Base-by-base conservation (phyloP, 495 filamentous ascomycete species). In the Cercophora scortea region DNA sequence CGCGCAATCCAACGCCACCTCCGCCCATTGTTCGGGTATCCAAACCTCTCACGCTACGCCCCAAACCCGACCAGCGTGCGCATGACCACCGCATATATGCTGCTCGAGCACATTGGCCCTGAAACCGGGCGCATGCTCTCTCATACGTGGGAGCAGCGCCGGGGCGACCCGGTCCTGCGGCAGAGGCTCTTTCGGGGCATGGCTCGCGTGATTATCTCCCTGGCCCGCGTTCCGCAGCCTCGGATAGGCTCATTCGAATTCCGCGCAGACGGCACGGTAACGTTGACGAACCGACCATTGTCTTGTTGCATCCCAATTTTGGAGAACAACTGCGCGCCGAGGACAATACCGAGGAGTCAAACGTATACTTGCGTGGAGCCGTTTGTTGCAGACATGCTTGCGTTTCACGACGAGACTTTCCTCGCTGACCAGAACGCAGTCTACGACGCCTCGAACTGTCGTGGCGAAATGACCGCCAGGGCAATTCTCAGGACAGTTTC, bases 221-320 rank as follows among this genome's bases (percentile, higher is more conserved):
- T 72, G 1, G 61, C 55, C 9, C 61, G 56, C 9, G 32, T 62
- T 0, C 62, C 54, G 18, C 56, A 63, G 39, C 60, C 64, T 4
- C 61, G 55, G 8, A 75, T 75, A 34, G 71, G 70, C 3, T 63
- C 72, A 13, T 68, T 69, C 49, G 59, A 45, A 0, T 54, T 74
- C 17, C 40, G 61, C 42, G 46, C 59, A 40, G 43, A 64, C 48
- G 63, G 71, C n/a, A 47, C 51, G 0, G 16, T 71, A 3, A 46
- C 52, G 1, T 54, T 71, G 15, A 57, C 51, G 7, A 75, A 72
- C 53, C 64, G 68, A 0, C 69, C 68, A 6, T 53, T 72, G 1
- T 49, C 43, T 7, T 57, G 60, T 52, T 47, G 41, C 2, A 48
- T 67, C n/a, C 50, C 60, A 15, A 41, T 59, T n/a, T 49, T 67